phyloP scores from a whole-genome alignment of 768 basidiomycete genomes.

The Termitomyces heimii region DNA sequence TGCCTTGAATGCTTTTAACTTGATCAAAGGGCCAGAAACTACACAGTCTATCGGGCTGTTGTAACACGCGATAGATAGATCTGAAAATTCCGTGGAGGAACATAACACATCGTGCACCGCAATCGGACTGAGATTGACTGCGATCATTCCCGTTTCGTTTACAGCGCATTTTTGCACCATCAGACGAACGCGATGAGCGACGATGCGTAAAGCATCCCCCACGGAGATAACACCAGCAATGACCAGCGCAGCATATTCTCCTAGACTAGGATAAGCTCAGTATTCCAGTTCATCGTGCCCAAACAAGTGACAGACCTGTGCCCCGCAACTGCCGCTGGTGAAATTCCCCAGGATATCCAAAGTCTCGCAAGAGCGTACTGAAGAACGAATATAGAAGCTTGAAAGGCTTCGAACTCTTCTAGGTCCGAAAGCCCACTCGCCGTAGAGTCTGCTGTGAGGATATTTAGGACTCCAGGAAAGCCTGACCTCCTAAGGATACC shows the following conservation, averaged over 20 bases:
- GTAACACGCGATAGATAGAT: constrained; percentile 50
- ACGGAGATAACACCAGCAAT: constrained; percentile 54
- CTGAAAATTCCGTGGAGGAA: constrained; percentile 25
- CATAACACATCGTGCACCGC: constrained; percentile 29
- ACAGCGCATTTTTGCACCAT: constrained; percentile 44
- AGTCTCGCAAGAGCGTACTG: constrained; percentile 57
- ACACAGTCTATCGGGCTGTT: constrained; percentile 56
- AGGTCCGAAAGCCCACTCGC: constrained; percentile 15
- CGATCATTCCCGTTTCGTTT: constrained; percentile 54
- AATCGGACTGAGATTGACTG: constrained; percentile 34
- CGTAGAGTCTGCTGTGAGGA: constrained; percentile 27
- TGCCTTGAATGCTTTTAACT: constrained; percentile 34
- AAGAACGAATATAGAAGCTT: constrained; percentile 52
- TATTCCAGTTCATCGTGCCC: neutral
- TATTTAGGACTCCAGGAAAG: constrained; percentile 42
- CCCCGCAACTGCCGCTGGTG: constrained; percentile 56
- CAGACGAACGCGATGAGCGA: constrained; percentile 53
- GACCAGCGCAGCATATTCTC: constrained; percentile 70
- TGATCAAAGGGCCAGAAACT: constrained; percentile 46
- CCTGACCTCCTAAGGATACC: constrained; percentile 39
- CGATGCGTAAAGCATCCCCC: constrained; percentile 48
- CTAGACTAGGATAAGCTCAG: constrained; percentile 42
- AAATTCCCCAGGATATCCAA: constrained; percentile 67
- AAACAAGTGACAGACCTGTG: constrained; percentile 50
- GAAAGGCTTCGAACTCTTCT: constrained; percentile 40